Evolutionary conservation across 805 yeast species (phyloP).

Genomic region (Ogataea methanolica): DNA sequence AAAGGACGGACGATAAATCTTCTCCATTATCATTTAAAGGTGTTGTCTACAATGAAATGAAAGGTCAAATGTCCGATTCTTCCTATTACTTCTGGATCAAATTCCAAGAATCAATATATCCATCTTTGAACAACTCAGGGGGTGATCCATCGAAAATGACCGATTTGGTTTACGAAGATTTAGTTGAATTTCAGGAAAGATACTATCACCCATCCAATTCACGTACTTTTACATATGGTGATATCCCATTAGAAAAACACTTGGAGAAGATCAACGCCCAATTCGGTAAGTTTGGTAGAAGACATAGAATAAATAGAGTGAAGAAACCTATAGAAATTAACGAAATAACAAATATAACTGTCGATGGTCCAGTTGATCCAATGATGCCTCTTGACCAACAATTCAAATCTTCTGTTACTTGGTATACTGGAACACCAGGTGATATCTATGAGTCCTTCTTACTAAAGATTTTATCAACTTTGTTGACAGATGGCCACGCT

Average conservation of each 20-base stretch:
- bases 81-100: conserved; percentile 81
- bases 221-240: conserved; percentile 83
- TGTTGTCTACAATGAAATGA: conserved; percentile 97
- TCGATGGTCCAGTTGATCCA: conserved; percentile 80
- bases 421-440: conserved; percentile 76
- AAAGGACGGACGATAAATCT: conserved; percentile 46
- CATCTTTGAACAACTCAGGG: conserved; percentile 83
- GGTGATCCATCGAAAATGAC: conserved; percentile 89
- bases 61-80: conserved; percentile 90
- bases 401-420: conserved; percentile 76
- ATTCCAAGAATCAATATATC: conserved; percentile 79
- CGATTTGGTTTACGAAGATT: conserved; percentile 64
- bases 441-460: conserved; percentile 68
- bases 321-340: conserved; percentile 45
- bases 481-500: conserved; percentile 86
- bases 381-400: conserved; percentile 64
- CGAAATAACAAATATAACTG: conserved; percentile 32
- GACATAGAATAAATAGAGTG: conserved; percentile 29
- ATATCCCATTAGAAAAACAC: conserved; percentile 58
- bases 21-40: conserved; percentile 81
- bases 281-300: conserved; percentile 49
- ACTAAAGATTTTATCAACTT: conserved; percentile 62
- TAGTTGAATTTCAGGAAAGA: conserved; percentile 66
- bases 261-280: conserved; percentile 50
- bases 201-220: conserved; percentile 92